A percentile compares a stretch with the other conserved stretches of the same genome.
Conservation (phyloP, 768 basidiomycete species). For the Amyloporia xantha region DNA sequence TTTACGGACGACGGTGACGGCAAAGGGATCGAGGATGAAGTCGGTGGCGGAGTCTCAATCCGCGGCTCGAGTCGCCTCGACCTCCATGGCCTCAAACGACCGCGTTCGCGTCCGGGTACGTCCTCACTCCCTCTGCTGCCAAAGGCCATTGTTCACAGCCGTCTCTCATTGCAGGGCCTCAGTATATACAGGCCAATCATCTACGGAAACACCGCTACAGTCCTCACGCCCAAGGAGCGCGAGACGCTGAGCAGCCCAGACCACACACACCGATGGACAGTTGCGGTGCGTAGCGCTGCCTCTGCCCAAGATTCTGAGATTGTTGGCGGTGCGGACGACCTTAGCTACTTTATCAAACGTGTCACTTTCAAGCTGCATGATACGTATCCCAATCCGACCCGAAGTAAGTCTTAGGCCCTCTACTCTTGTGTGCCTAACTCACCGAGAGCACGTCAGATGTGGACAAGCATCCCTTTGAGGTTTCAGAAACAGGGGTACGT, state of each 20-base stretch:
- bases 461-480: conserved; percentile 91
- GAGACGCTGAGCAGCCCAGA: conserved; percentile 49
- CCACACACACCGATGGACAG: conserved; percentile 95
- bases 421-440: conserved; percentile 6
- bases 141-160: no score
- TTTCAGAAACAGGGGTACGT: conserved; percentile 90
- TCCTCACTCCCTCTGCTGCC: conserved; percentile 19
- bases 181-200: conserved; percentile 87
- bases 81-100: conserved; percentile 49
- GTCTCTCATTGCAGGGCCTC: conserved; percentile 52
- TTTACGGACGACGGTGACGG: conserved; percentile 1
- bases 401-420: conserved; percentile 54
- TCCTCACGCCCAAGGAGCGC: conserved; percentile 69
- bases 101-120: conserved; percentile 77
- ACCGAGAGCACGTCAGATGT: conserved; percentile 46
- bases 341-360: conserved; percentile 88
- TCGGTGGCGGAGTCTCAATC: conserved; percentile 29
- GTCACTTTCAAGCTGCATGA: conserved; percentile 98
- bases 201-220: conserved; percentile 88
- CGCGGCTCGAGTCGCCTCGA: conserved; percentile 34
- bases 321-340: conserved; percentile 87
- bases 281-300: conserved; percentile 86
- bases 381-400: conserved; percentile 83
- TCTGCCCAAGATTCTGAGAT: conserved; percentile 64
- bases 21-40: conserved; percentile 2